These are phyloP conservation scores for Populus ilicifolia DNA, from an alignment of 345 rosid species.

Conservation along the genomic window DNA sequence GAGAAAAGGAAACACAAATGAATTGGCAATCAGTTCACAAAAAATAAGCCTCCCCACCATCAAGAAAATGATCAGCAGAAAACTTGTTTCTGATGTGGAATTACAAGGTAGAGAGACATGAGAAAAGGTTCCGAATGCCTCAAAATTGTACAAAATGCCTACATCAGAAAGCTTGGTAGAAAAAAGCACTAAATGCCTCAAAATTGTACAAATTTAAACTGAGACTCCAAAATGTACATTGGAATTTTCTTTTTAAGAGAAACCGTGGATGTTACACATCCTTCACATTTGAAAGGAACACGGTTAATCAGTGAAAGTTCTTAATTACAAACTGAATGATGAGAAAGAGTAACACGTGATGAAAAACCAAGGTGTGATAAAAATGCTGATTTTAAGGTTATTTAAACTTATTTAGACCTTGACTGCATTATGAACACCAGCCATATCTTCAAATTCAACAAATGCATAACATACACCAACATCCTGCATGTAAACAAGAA, in stretches of 20 bases:
- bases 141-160: too few species aligned
- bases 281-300: neutral
- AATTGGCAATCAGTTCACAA: neutral
- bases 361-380: neutral
- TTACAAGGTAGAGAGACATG: neutral
- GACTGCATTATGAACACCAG: constrained; percentile 52
- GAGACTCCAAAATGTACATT: too few species aligned
- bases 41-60: too few species aligned
- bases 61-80: too few species aligned
- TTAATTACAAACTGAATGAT: neutral
- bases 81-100: too few species aligned
- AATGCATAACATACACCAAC: constrained; percentile 71
- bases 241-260: neutral
- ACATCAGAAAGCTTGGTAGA: too few species aligned
- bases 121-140: neutral
- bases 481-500: constrained; percentile 39
- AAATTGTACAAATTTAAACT: too few species aligned
- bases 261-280: neutral
- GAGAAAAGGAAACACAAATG: neutral
- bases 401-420: constrained; percentile 34
- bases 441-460: constrained; percentile 67
- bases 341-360: neutral
- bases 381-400: neutral
- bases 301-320: neutral
- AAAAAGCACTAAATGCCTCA: too few species aligned